These are phyloP conservation scores for Cronartium ribicola DNA, from an alignment of 1,284 basidiomycete species.

Conservation along the genomic window DNA sequence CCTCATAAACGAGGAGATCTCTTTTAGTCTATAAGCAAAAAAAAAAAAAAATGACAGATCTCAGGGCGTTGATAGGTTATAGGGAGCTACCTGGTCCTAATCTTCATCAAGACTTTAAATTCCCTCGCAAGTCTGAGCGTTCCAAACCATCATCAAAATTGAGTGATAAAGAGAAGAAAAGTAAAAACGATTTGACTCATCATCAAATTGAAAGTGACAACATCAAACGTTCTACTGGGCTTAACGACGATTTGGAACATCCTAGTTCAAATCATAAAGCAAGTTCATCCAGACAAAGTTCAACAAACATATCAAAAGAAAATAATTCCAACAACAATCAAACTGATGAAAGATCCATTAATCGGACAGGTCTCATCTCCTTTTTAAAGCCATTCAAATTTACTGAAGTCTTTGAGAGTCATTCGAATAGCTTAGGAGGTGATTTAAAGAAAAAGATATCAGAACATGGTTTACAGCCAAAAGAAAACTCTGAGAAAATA, in stretches of 20 bases:
- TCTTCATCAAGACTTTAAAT: conserved; percentile 1
- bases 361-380: not conserved
- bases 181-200: not conserved
- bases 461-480: not conserved
- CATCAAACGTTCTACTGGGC: too few relatives aligned
- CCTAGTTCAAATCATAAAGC: not conserved
- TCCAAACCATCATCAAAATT: not conserved
- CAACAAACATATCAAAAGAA: not conserved
- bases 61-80: not conserved
- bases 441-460: not conserved
- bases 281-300: not conserved
- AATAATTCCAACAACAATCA: not conserved
- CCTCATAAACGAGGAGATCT: too few relatives aligned
- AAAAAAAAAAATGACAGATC: not conserved
- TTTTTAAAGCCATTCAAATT: not conserved
- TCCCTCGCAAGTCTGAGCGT: not conserved
- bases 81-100: not conserved
- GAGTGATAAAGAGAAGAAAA: not conserved
- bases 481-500: not conserved
- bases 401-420: not conserved
- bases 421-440: too few relatives aligned
- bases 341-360: not conserved
- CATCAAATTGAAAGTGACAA: too few relatives aligned
- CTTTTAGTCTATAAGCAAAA: not conserved
- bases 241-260: too few relatives aligned